These are phyloP conservation scores for Guyanaporus albipodus DNA, from an alignment of 768 basidiomycete species.

Conservation along the genomic window DNA sequence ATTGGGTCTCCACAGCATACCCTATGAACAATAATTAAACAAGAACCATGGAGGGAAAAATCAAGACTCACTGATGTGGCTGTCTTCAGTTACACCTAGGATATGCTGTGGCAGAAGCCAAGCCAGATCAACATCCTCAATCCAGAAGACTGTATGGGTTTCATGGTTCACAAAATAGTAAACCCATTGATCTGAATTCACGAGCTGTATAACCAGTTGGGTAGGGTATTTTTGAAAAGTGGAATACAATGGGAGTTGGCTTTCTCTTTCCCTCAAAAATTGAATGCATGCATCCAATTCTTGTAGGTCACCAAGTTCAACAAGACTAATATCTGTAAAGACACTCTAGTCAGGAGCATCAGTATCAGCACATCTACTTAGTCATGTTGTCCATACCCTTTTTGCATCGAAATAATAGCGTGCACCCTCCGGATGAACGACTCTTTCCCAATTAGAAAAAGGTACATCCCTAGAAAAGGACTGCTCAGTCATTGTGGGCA, in stretches of 20 bases:
- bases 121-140: background rate
- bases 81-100: background rate
- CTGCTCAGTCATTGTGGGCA: too few relatives aligned
- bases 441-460: background rate
- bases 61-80: background rate
- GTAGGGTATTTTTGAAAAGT: background rate
- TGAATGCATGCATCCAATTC: background rate
- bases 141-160: background rate
- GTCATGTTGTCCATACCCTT: background rate
- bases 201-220: background rate
- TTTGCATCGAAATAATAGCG: background rate
- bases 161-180: constrained; percentile 2
- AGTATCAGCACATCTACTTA: too few relatives aligned
- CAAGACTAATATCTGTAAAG: background rate
- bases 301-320: background rate
- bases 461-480: too few relatives aligned
- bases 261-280: background rate
- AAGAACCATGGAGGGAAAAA: background rate
- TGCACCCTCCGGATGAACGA: constrained; percentile 1
- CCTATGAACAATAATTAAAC: background rate
- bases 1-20: background rate
- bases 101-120: background rate
- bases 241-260: background rate
- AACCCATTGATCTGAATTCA: background rate
- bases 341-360: too few relatives aligned